phyloP scores from a whole-genome alignment of 2,329 filamentous ascomycete genomes.

The Ophiobolus disseminans region DNA sequence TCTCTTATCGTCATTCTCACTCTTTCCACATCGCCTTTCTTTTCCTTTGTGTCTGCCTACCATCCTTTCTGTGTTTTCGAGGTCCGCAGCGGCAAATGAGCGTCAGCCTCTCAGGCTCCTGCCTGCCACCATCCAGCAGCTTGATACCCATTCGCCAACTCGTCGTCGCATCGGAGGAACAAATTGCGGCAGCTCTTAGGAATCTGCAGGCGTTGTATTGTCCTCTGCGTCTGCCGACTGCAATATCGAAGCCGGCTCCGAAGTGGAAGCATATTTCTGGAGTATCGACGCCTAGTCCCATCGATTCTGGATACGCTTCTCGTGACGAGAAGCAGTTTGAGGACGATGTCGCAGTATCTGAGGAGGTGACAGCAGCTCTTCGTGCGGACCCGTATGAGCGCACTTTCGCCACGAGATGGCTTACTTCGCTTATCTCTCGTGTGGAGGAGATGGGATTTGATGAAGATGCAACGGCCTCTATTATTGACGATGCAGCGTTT shows the following conservation, averaged over 20 bases:
- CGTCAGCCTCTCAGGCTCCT: constrained; percentile 25
- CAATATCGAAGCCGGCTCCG: constrained; percentile 17
- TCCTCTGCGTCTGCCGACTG: constrained; percentile 39
- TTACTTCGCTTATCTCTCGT: constrained; percentile 40
- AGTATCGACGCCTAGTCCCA: constrained; percentile 28
- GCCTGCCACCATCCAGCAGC: constrained; percentile 44
- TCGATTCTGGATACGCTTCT: constrained; percentile 47
- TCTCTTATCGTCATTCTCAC: constrained; percentile 24
- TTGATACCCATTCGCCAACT: constrained; percentile 37
- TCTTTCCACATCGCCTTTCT: constrained; percentile 25
- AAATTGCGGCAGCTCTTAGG: constrained; percentile 31
- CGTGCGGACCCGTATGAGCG: constrained; percentile 45
- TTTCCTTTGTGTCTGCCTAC: constrained; percentile 15
- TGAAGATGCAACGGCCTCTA: constrained; percentile 29
- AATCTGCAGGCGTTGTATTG: constrained; percentile 43
- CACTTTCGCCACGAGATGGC: constrained; percentile 41
- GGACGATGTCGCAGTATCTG: constrained; percentile 21
- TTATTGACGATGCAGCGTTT: constrained; percentile 43
- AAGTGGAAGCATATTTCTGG: constrained; percentile 20
- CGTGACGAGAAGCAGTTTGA: constrained; percentile 36
- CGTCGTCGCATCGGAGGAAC: constrained; percentile 25
- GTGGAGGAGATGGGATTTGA: constrained; percentile 35
- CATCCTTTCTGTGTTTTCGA: constrained; percentile 2
- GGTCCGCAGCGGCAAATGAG: constrained; percentile 33
- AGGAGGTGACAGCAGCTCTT: constrained; percentile 36